phyloP scores from a whole-genome alignment of 2,329 filamentous ascomycete genomes.

The Hypoxylon sp. region DNA sequence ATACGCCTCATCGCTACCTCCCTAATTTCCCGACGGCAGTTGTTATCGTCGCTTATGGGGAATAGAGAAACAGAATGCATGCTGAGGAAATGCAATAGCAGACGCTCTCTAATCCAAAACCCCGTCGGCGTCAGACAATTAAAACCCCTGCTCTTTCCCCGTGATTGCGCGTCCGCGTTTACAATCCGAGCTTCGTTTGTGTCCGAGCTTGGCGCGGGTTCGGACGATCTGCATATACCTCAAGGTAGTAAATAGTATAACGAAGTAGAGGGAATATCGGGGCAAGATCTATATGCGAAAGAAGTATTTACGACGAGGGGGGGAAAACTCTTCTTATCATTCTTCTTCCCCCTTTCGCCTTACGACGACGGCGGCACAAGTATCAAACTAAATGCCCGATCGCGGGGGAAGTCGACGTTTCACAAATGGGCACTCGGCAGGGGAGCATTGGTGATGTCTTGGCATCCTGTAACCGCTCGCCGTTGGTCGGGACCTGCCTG shows the following conservation, averaged over 20 bases:
- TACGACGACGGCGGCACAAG: background rate
- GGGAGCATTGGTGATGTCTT: slow-evolving; percentile 24
- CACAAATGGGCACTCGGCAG: slow-evolving; percentile 15
- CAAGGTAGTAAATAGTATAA: too few relatives aligned
- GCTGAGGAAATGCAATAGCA: background rate
- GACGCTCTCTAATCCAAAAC: background rate
- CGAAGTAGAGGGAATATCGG: slow-evolving; percentile 3
- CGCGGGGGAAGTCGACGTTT: slow-evolving; percentile 15
- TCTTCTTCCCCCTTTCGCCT: too few relatives aligned
- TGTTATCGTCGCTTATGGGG: background rate
- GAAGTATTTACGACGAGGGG: background rate
- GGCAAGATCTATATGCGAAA: slow-evolving; percentile 8
- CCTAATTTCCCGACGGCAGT: background rate
- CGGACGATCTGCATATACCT: slow-evolving; percentile 6
- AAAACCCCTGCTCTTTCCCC: background rate
- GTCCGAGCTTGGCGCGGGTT: background rate
- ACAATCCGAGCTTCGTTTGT: too few relatives aligned
- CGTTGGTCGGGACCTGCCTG: slow-evolving; percentile 7
- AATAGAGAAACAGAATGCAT: too few relatives aligned
- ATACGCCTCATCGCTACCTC: background rate
- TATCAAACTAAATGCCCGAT: slow-evolving; percentile 14
- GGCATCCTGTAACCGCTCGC: slow-evolving; percentile 12
- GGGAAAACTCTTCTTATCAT: too few relatives aligned
- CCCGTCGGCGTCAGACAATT: background rate
- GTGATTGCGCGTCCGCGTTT: too few relatives aligned